Evolutionary conservation across 23 red algal species (phyloP), one percentile per base, ranked within the genome.

Genomic region (Agarophyton chilense): DNA sequence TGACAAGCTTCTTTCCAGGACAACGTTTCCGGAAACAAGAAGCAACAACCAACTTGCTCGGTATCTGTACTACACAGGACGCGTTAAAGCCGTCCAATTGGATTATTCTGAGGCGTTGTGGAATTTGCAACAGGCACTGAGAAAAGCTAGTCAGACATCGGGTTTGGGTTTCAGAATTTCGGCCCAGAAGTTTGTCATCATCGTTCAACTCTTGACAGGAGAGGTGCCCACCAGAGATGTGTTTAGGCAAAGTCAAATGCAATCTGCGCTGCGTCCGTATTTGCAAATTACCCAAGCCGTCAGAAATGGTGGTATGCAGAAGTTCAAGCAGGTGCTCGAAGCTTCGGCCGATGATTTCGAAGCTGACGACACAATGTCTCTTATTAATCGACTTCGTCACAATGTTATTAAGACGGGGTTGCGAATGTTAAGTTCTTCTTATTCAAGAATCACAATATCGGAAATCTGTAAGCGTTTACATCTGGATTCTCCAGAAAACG

Each of bases 401-500:
- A 99, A 96, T 83, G 97, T 99, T 21, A 96, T 99, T 66, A 99
- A 99, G 79, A 94, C 97, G 9, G 97, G 97, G 19, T 71, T 99
- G 17, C 70, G 87, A 26, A 93, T 92, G 65, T 40, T 99, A 3
- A 92, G 81, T 49, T 88, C 92, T 25, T 94, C 93, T 26, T 99
- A 99, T 67, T 95, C 97, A 44, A 80, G 93, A 52, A 99, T 99
- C 44, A 74, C 97, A 13, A 72, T 99, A 34, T 63, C 57, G 19
- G 97, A 99, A 38, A 64, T 99, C 10, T 76, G 88, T 70, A 41
- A 63, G 57, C 87, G 86, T 44, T 77, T 99, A 49, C 76, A 88
- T 58, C 78, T 99, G 41, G 93, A 94, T 21, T 66, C 68, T 51
- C 49, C 75, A 10, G 73, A 84, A 31, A 80, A 90, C 43, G 91